A percentile compares a stretch with the other conserved stretches of the same genome.
phyloP scores from a whole-genome alignment of 1,284 basidiomycete species.

The Pholiota adiposa region DNA sequence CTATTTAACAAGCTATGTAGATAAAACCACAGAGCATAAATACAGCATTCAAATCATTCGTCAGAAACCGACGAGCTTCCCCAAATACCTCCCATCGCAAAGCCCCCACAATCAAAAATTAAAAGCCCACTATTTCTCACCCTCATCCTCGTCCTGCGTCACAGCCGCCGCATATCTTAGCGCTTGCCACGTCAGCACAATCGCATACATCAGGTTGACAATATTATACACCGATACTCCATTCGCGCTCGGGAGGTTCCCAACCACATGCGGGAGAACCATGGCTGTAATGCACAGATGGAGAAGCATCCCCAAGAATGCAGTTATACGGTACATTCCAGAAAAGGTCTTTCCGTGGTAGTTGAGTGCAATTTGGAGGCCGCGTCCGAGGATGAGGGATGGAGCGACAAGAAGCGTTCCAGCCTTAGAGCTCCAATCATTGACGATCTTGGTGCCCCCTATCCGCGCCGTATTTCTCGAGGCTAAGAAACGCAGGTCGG shows the following conservation, averaged over 20 bases:
- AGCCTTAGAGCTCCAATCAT: not conserved
- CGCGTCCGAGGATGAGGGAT: conserved; percentile 1
- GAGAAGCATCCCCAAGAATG: not conserved
- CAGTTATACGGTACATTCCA: conserved; percentile 9
- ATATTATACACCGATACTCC: not conserved
- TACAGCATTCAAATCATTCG: no score
- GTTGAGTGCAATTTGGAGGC: conserved; percentile 17
- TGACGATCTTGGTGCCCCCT: not conserved
- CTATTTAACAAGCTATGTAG: no score
- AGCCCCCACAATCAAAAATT: not conserved
- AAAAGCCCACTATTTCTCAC: not conserved
- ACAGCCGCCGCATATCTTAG: conserved; percentile 1
- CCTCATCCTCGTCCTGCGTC: conserved; percentile 1
- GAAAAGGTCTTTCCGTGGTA: conserved; percentile 11
- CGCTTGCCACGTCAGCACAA: conserved; percentile 7
- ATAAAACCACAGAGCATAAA: no score
- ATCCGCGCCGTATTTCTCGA: not conserved
- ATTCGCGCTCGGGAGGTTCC: not conserved
- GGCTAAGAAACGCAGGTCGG: not conserved
- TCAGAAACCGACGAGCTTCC: no score
- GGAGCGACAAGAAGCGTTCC: not conserved
- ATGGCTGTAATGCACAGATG: not conserved
- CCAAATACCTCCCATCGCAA: no score
- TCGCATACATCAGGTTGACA: not conserved
- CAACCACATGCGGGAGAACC: conserved; percentile 7